Evolutionary conservation across 2,329 filamentous ascomycete species (phyloP).

Genomic region (Xylariales sp.): DNA sequence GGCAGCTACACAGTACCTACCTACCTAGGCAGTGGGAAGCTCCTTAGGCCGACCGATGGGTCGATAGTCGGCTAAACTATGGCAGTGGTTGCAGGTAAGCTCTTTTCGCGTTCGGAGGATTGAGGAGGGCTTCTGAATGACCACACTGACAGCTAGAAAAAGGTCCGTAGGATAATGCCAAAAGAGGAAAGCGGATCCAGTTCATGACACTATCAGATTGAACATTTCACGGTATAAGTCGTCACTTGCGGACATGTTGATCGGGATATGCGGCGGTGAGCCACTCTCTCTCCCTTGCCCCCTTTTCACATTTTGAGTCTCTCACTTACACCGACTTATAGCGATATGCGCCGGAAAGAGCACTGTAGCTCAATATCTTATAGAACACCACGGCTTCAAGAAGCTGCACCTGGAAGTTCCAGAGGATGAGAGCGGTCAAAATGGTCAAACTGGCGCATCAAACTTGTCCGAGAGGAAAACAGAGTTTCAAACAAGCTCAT

Average conservation of each 20-base stretch:
- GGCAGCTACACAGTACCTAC: too few species aligned
- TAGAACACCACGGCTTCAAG: conserved; percentile 77
- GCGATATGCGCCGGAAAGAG: conserved; percentile 92
- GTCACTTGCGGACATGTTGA: conserved; percentile 35
- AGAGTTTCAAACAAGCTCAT: background rate
- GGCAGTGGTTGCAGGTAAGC: too few species aligned
- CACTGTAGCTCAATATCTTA: conserved; percentile 82
- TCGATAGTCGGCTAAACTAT: too few species aligned
- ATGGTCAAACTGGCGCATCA: conserved; percentile 9
- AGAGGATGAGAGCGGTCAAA: background rate
- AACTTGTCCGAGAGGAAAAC: background rate
- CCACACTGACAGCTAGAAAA: too few species aligned
- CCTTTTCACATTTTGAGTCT: background rate
- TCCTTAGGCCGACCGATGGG: too few species aligned
- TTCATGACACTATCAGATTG: too few species aligned
- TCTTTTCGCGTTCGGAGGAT: too few species aligned
- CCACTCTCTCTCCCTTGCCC: background rate
- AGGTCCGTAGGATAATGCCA: too few species aligned
- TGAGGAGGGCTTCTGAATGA: too few species aligned
- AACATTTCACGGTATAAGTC: background rate
- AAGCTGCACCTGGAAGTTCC: conserved; percentile 56
- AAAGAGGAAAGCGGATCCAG: too few species aligned
- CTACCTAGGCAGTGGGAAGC: too few species aligned
- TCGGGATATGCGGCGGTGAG: conserved; percentile 46
- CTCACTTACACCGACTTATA: conserved; percentile 30